Base-by-base conservation (phyloP, 768 basidiomycete species). In the Lactarius tabidus region DNA sequence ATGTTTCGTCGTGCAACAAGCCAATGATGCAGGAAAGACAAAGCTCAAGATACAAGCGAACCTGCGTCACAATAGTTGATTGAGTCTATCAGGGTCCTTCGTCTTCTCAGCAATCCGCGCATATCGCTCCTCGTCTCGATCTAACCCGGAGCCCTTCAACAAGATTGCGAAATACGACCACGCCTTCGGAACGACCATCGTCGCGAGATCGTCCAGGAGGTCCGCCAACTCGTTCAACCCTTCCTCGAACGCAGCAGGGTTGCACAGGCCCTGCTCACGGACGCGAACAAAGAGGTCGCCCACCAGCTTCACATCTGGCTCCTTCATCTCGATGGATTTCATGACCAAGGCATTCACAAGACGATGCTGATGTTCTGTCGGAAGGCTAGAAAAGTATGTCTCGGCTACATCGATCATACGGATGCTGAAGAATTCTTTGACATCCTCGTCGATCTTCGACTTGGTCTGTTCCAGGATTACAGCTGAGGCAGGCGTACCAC, bases 141-240 rank as follows among this genome's bases (percentile, higher is more conserved):
- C 77, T 58, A 95, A 76, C 29, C 80, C 81, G n/a, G 88, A 84
- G 36, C 85, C 87, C 74, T 83, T 86, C 63, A 96, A 76, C 78
- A 96, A 85, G 65, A 84, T 78, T 14, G 86, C 91, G 74, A 93
- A 86, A 64, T 87, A 84, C 52, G 81, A 75, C 78, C 89, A 88
- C 0, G 94, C 96, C 72, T 88, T 88, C 10, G 96, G 95, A 54
- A 90, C 90, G 74, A 98, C 95, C 70, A 95, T n/a, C n/a, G n/a
- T 88, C 35, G 89, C 87, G 64, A 95, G 84, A 72, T 98, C 95
- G 71, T 94, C 93, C 71, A 98, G 81, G 62, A 87, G 76, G 75
- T 93, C 91, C 31, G 88, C 85, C 58, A 85, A 80, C 0, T 83
- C 80, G 55, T 72, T 73, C 74, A 96, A 86, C 20, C 93, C 92